A percentile compares a stretch with the other conserved stretches of the same genome.
Conservation (phyloP, 75 land plant genomes). For the Cryptomeria japonica region DNA sequence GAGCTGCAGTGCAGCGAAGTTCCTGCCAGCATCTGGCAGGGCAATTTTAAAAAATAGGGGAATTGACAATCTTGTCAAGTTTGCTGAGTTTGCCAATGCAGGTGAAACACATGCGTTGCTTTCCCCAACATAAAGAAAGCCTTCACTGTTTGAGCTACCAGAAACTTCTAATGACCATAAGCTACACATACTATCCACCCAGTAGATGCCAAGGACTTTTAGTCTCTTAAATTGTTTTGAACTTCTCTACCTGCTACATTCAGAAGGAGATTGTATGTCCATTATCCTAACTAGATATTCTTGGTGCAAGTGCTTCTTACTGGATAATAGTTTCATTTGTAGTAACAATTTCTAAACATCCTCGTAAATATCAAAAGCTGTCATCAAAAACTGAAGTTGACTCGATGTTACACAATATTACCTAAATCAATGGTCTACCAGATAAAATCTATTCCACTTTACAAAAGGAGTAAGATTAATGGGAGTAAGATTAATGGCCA, state of each 20-base stretch:
- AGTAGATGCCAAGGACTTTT: neutral
- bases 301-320: neutral
- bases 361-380: neutral
- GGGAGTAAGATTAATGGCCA: neutral
- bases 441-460: neutral
- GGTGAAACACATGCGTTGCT: constrained; percentile 1
- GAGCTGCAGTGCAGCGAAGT: too few species aligned
- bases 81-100: neutral
- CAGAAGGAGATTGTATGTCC: neutral
- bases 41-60: too few species aligned
- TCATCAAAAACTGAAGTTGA: neutral
- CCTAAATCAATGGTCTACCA: neutral
- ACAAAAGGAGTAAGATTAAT: neutral
- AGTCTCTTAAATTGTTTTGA: neutral
- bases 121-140: neutral
- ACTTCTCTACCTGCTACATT: neutral
- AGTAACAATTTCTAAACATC: neutral
- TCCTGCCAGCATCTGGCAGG: too few species aligned
- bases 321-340: neutral
- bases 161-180: constrained; percentile 4
- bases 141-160: constrained; percentile 2
- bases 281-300: neutral
- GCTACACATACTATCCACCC: constrained; percentile 5
- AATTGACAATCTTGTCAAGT: neutral
- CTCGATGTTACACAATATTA: neutral